Conservation (phyloP, 805 yeast species). For the Yamadazyma phyllophila region DNA sequence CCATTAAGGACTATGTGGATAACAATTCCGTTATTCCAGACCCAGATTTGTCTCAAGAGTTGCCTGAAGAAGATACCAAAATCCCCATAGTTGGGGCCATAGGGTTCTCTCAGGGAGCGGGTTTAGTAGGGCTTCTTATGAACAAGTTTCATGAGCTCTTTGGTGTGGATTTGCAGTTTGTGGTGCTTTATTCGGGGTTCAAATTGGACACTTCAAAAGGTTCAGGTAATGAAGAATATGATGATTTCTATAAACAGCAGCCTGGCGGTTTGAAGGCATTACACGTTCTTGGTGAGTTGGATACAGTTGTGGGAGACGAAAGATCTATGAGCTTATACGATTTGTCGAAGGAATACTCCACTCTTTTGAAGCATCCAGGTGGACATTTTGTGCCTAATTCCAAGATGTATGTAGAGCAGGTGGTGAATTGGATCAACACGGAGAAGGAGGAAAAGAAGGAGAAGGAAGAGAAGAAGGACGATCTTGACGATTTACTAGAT, state of each 20-base stretch:
- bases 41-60: slow-evolving; percentile 21
- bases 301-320: slow-evolving; percentile 77
- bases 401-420: slow-evolving; percentile 45
- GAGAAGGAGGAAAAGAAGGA: slow-evolving; percentile 11
- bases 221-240: slow-evolving; percentile 26
- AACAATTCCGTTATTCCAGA: slow-evolving; percentile 50
- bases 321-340: slow-evolving; percentile 60
- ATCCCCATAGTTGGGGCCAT: slow-evolving; percentile 81
- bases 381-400: slow-evolving; percentile 96
- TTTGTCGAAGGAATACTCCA: slow-evolving; percentile 42
- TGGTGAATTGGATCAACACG: slow-evolving; percentile 37
- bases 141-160: slow-evolving; percentile 56
- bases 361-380: slow-evolving; percentile 83
- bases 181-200: slow-evolving; percentile 71
- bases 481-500: slow-evolving; percentile 31
- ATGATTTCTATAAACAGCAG: slow-evolving; percentile 17
- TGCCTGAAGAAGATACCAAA: slow-evolving; percentile 18
- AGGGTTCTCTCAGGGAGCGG: slow-evolving; percentile 96
- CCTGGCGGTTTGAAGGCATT: slow-evolving; percentile 33
- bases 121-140: slow-evolving; percentile 69
- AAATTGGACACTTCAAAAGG: slow-evolving; percentile 26
- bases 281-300: slow-evolving; percentile 83
- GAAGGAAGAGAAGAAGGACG: slow-evolving; percentile 15
- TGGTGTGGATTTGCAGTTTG: slow-evolving; percentile 58
- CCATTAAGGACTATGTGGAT: slow-evolving; percentile 49